These are phyloP conservation scores for Xylaria sp. DNA, from an alignment of 2,329 filamentous ascomycete genomes.

Conservation along the genomic window DNA sequence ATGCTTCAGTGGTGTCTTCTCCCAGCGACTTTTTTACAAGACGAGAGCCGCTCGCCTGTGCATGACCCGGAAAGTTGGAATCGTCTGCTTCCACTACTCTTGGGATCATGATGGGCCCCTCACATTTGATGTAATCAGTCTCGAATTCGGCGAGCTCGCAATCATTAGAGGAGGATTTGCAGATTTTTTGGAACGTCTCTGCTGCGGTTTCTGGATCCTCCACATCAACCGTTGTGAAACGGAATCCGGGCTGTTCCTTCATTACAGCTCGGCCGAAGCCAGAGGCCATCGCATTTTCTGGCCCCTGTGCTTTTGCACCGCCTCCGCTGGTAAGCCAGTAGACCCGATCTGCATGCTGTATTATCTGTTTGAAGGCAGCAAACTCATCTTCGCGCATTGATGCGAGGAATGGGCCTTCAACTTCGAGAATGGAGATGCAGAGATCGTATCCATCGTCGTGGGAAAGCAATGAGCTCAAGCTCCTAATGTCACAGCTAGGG, in stretches of 20 bases:
- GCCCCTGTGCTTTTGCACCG: background rate
- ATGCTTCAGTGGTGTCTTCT: background rate
- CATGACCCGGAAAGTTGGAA: background rate
- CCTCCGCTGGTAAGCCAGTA: background rate
- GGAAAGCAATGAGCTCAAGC: background rate
- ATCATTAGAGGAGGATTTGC: background rate
- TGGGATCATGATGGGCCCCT: background rate
- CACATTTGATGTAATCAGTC: background rate
- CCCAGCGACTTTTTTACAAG: background rate
- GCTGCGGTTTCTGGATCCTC: background rate
- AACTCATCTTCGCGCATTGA: background rate
- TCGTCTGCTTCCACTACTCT: background rate
- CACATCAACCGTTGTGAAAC: background rate
- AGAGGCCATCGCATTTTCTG: background rate
- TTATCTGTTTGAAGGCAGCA: background rate
- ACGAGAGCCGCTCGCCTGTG: background rate
- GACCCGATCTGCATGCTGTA: background rate
- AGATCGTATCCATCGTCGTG: background rate
- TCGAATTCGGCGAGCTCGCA: background rate
- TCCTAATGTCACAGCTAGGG: background rate
- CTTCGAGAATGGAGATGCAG: background rate
- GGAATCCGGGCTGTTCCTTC: background rate
- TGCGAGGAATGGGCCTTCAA: background rate
- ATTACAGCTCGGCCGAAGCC: background rate
- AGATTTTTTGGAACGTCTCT: background rate